Evolutionary conservation across 345 rosid species (phyloP).

Genomic region (Rhodomyrtus tomentosa): DNA sequence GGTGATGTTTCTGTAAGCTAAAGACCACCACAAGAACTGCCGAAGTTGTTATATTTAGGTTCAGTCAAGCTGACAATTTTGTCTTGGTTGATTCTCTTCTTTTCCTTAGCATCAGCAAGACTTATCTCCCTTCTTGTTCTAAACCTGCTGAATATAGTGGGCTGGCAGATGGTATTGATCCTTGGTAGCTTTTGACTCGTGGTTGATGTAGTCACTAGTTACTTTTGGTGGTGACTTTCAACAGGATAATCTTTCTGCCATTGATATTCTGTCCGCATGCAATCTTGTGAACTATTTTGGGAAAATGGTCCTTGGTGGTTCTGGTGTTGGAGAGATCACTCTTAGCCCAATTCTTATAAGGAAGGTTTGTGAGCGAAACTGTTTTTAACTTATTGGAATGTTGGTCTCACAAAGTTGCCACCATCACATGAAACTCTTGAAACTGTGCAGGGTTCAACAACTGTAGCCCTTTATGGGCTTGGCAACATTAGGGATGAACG

Average conservation of each 20-base stretch:
- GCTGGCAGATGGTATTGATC: background rate
- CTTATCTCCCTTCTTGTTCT: background rate
- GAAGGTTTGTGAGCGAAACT: conserved; percentile 45
- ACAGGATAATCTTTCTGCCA: conserved; percentile 97
- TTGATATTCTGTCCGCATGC: conserved; percentile 91
- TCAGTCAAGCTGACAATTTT: background rate
- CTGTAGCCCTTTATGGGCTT: conserved; percentile 94
- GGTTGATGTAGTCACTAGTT: background rate
- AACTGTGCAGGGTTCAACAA: conserved; percentile 68
- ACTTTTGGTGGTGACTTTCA: background rate
- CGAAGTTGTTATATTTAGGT: background rate
- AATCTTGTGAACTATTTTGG: conserved; percentile 97
- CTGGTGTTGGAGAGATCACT: conserved; percentile 96
- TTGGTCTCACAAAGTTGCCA: background rate
- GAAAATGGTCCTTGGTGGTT: conserved; percentile 98
- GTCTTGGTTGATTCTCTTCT: background rate
- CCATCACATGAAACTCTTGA: background rate
- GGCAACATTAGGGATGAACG: conserved; percentile 98
- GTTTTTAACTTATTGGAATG: conserved; percentile 1
- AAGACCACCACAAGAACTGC: background rate
- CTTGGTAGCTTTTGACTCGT: background rate
- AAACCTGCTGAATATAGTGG: background rate
- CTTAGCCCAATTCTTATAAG: conserved; percentile 76
- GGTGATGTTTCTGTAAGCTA: background rate
- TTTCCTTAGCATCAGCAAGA: background rate